Evolutionary conservation across 2,329 filamentous ascomycete genomes (phyloP).

Genomic region (Diaporthe caulivora): DNA sequence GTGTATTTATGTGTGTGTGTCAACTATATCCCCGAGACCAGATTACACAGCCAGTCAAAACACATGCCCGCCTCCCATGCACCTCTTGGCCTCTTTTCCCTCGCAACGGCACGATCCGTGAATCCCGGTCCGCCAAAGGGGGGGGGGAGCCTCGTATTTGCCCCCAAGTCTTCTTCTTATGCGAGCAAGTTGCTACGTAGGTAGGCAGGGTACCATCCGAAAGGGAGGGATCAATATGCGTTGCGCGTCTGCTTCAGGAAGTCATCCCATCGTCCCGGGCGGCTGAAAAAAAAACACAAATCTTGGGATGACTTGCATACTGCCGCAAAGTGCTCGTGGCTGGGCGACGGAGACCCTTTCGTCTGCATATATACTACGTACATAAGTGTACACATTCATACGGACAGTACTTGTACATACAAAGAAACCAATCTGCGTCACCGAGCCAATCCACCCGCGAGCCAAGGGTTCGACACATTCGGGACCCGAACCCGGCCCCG

Average conservation of each 20-base stretch:
- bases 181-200: neutral
- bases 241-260: conserved; percentile 22
- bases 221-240: neutral
- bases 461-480: conserved; percentile 6
- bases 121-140: conserved; percentile 4
- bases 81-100: neutral
- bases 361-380: neutral
- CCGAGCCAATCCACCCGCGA: conserved; percentile 2
- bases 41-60: neutral
- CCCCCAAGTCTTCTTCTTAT: neutral
- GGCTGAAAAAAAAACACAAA: conserved; percentile 23
- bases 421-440: neutral
- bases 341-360: neutral
- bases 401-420: too few relatives aligned
- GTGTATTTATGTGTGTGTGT: conserved; percentile 5
- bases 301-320: conserved; percentile 27
- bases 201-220: too few relatives aligned
- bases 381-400: too few relatives aligned
- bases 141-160: neutral
- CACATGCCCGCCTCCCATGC: neutral
- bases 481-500: conserved; percentile 9
- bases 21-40: conserved; percentile 16
- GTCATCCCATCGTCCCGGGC: conserved; percentile 19
- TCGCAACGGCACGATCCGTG: conserved; percentile 25
- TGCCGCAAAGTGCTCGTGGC: conserved; percentile 15